Base-by-base conservation (phyloP, 2,329 filamentous ascomycete genomes). In the Nigrospora sphaerica region DNA sequence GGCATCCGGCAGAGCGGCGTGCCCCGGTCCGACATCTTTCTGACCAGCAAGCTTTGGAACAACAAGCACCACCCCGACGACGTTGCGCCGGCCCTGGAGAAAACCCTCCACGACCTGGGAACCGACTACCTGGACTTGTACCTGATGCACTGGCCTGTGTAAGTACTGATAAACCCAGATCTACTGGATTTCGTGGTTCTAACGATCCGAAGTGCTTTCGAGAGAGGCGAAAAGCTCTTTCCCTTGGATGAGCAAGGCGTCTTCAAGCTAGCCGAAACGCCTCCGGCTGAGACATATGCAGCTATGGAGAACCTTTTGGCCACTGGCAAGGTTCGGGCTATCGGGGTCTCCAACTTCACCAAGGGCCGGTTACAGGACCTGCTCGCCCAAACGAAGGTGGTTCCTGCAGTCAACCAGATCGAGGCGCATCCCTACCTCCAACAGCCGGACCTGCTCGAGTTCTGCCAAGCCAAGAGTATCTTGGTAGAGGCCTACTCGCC, bases 361-460 rank as follows among this genome's bases (percentile, higher is more conserved):
- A 61, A 66, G 40, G 49, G 59, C 9, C 62, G 62, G 16, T 61
- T 75, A 17, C 62, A 72, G 54, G 55, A 66, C n/a, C 61, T 77
- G 37, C 59, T 74, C 17, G 46, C 58, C 42, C 75, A 77, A 54
- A 74, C 75, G n/a, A 73, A 66, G 35, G 69, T 81, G 12, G 65
- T 70, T 1, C 83, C 83, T 1, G 78, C 78, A 2, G 75, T 77
- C 54, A 86, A 86, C 64, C 83, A 86, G 65, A 80, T 86, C 52
- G 83, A 86, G 61, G 80, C 80, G 44, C 81, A 86, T 61, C 81
- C 83, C 2, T 84, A 83, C 56, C 70, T 86, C 12, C 83, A 85
- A 59, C 83, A 80, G 58, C 66, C 67, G 2, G 69, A 75, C 16
- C 65, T 87, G 28, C 62, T 83, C 9, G 66, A 73, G 13, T 81